phyloP scores from a whole-genome alignment of 176 grass and related monocot species.

The bread wheat (Triticum aestivum) region IWGSC_CS_RefSeq_v2.1 NC_057814.1:501383885-501384384 shows the following conservation, averaged over 20 bases:
- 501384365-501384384: not conserved
- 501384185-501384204: not conserved
- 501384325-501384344: not conserved
- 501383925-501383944: not conserved
- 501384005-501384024: not conserved
- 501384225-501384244: not conserved
- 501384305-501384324: not conserved
- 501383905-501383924: not conserved
- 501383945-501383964: not conserved
- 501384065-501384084: not conserved
- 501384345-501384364: conserved; percentile 3
- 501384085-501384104: not conserved
- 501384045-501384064: not conserved
- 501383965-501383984: not conserved
- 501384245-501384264: not conserved
- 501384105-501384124: not conserved
- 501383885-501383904: too few relatives aligned
- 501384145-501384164: not conserved
- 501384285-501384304: conserved; percentile 3
- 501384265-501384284: not conserved
- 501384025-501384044: not conserved
- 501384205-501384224: not conserved
- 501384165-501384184: not conserved
- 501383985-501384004: not conserved
- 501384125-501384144: not conserved